Evolutionary conservation across 495 filamentous ascomycete species (phyloP).

Genomic region (Penicillium desertorum): DNA sequence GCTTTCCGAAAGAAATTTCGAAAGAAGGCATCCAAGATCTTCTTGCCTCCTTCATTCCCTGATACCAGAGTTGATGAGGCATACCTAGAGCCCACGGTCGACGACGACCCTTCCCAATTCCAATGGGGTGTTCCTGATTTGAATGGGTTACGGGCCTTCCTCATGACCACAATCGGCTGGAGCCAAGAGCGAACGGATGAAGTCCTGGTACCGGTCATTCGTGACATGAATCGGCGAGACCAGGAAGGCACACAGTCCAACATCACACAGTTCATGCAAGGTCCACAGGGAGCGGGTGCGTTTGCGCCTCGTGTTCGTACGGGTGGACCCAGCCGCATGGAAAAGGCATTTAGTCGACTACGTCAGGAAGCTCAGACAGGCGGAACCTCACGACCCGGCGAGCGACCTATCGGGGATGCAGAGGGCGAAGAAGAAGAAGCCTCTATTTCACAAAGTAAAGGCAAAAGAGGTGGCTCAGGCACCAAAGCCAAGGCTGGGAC

Average conservation of each 20-base stretch:
- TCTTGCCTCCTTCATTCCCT: conserved; percentile 77
- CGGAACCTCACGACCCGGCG: not conserved
- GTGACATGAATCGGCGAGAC: conserved; percentile 86
- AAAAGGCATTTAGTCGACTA: conserved; percentile 72
- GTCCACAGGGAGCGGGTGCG: conserved; percentile 61
- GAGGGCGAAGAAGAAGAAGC: conserved; percentile 9
- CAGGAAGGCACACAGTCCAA: conserved; percentile 92
- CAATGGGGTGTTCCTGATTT: conserved; percentile 96
- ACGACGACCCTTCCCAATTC: conserved; percentile 71
- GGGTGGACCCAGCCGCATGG: conserved; percentile 73
- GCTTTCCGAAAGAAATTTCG: conserved; percentile 82
- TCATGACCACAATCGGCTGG: conserved; percentile 96
- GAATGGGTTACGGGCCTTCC: conserved; percentile 75
- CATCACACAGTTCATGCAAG: conserved; percentile 85
- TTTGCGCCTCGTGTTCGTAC: conserved; percentile 73
- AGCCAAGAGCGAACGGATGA: conserved; percentile 86
- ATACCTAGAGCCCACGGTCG: conserved; percentile 83
- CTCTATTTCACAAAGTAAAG: conserved; percentile 2
- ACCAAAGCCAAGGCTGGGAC: conserved; percentile 4
- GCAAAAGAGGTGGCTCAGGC: conserved; percentile 13
- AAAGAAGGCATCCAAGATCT: conserved; percentile 77
- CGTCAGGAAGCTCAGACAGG: conserved; percentile 50
- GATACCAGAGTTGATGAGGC: conserved; percentile 71
- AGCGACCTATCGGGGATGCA: not conserved
- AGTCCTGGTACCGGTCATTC: conserved; percentile 88